Conservation (phyloP, 208 protist genomes). For the Angomonas ambiguus region DNA sequence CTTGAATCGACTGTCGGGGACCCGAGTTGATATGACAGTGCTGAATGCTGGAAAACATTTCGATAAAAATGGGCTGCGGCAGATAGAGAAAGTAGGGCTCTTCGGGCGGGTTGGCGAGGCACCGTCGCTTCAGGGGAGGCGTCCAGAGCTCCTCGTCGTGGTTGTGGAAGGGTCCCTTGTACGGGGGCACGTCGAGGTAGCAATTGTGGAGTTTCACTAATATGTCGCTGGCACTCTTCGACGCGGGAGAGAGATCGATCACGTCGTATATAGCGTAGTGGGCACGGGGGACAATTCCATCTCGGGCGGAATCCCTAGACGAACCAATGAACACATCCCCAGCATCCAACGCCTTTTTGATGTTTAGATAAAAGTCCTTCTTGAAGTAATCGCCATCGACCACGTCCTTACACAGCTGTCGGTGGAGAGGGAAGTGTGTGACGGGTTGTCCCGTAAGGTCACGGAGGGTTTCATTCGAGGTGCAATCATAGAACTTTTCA, state of each 20-base stretch:
- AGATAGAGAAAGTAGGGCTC: conserved; percentile 53
- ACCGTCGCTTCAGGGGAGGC: conserved; percentile 41
- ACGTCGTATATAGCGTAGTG: conserved; percentile 69
- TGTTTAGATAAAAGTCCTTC: conserved; percentile 55
- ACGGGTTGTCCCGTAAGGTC: conserved; percentile 86
- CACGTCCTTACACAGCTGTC: conserved; percentile 49
- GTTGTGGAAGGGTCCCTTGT: conserved; percentile 49
- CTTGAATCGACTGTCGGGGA: conserved; percentile 48
- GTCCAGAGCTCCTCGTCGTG: conserved; percentile 48
- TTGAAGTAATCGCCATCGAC: conserved; percentile 53
- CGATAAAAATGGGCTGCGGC: conserved; percentile 64
- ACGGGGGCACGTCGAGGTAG: conserved; percentile 29
- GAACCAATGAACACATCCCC: conserved; percentile 75
- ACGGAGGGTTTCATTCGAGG: conserved; percentile 75
- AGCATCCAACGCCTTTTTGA: conserved; percentile 41
- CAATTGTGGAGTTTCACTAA: conserved; percentile 77
- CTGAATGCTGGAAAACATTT: conserved; percentile 76
- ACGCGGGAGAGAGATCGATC: conserved; percentile 43
- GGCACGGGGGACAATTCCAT: conserved; percentile 72
- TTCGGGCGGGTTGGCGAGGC: conserved; percentile 30
- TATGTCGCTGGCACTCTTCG: conserved; percentile 39
- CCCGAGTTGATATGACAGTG: conserved; percentile 82
- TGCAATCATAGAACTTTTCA: conserved; percentile 69
- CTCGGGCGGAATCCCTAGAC: conserved; percentile 30
- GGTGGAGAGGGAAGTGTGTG: conserved; percentile 64